These are phyloP conservation scores for Balansia obtecta DNA, from an alignment of 2,329 filamentous ascomycete genomes.

Conservation along the genomic window DNA sequence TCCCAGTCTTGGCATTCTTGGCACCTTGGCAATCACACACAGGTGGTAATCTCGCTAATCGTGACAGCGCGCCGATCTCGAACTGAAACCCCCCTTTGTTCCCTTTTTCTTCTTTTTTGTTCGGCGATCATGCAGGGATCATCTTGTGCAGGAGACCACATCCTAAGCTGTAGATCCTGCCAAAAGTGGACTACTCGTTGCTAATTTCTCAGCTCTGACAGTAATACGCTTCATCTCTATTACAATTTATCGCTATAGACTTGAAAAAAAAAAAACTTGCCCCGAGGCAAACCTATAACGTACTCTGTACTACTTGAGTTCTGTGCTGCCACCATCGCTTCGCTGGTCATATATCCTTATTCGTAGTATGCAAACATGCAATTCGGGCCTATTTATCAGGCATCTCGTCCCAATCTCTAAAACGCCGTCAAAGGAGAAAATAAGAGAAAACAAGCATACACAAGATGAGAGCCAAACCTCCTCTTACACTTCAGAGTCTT, in stretches of 20 bases:
- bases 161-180: too few relatives aligned
- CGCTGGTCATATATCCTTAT: not conserved
- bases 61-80: too few relatives aligned
- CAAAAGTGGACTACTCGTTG: too few relatives aligned
- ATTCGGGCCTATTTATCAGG: not conserved
- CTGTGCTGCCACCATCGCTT: not conserved
- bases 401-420: not conserved
- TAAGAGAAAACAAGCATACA: not conserved
- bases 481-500: slow-evolving; percentile 7
- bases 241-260: not conserved
- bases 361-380: slow-evolving; percentile 1
- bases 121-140: too few relatives aligned
- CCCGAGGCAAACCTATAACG: slow-evolving; percentile 1
- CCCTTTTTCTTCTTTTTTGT: too few relatives aligned
- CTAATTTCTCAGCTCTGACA: too few relatives aligned
- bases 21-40: too few relatives aligned
- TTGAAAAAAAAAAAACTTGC: not conserved
- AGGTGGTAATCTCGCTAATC: too few relatives aligned
- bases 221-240: not conserved
- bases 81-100: too few relatives aligned
- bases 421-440: not conserved
- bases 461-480: not conserved
- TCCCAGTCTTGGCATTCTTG: too few relatives aligned
- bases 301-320: not conserved
- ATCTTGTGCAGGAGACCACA: too few relatives aligned